Base-by-base conservation (phyloP, 1,139 yeast species). In the Scheffersomyces lignicola region DNA sequence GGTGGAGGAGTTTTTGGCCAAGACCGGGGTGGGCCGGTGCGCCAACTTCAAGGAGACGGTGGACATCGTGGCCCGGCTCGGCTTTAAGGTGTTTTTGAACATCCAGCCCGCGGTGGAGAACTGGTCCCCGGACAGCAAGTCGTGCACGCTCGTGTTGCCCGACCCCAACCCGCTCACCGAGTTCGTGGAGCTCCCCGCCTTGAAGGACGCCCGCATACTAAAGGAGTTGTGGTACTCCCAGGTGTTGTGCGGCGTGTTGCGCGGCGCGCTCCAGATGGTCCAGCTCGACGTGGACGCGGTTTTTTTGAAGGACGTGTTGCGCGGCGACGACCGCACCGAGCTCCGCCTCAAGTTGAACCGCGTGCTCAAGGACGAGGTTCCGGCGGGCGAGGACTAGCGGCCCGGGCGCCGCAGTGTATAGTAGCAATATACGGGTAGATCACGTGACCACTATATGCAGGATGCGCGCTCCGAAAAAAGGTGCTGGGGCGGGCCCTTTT, bases 191-290 rank as follows among this genome's bases (percentile, higher is more conserved):
- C 70, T 92, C 33, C 97, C 97, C 0, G 75, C 78, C 36, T 49
- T 59, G 7, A 48, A 47, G 23, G 92, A 82, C 44, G 78, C 81
- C 25, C 75, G 75, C 43, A 86, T 94, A 3, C 66, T 67, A 39
- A 76, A 75, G 45, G 89, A 85, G 49, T 66, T 92, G 38, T 92
- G 98, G 97, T 92, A 89, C 54, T 85, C 95, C 3, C 95, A 92
- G 53, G 75, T 92, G 3, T 65, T 89, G 25, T 86, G 94, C 46
- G 99, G 99, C 11, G 94, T 92, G 2, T 62, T 92, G 36, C 75
- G 88, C 38, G 97, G 98, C 3, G 92, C 96, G 0, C 64, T 92
- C 38, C 96, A 90, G 52, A 90, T 90, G 97, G 96, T 92, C 3
- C 98, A 92, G 56, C 65, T 92, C 50, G 96, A 90, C 43, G 90